phyloP scores from a whole-genome alignment of 345 rosid genomes.

The Brassica juncea region DNA sequence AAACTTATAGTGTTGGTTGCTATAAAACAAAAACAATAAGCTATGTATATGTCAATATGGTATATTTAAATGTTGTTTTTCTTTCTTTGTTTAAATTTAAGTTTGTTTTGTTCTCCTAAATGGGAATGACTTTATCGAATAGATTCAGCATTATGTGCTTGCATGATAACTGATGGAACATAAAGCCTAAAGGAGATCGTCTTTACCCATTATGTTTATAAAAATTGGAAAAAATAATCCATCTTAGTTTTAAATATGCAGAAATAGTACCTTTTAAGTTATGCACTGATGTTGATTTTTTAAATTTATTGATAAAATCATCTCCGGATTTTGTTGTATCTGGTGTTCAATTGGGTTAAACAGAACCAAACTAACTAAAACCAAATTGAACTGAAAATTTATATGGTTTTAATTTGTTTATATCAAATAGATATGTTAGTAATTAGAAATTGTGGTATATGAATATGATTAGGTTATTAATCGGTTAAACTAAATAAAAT shows the following conservation, averaged over 20 bases:
- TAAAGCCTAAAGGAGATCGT: conserved; percentile 30
- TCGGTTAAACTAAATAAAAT: too few relatives aligned
- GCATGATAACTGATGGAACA: conserved; percentile 23
- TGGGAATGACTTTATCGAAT: conserved; percentile 26
- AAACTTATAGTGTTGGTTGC: conserved; percentile 3
- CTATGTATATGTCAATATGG: not conserved
- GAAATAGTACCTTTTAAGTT: not conserved
- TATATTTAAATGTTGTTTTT: conserved; percentile 13
- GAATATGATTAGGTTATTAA: too few relatives aligned
- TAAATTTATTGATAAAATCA: not conserved
- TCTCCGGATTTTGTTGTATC: not conserved
- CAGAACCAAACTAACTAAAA: too few relatives aligned
- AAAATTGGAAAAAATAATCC: not conserved
- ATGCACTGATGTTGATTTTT: not conserved
- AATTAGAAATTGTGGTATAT: too few relatives aligned
- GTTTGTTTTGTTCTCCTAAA: conserved; percentile 20
- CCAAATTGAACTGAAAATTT: too few relatives aligned
- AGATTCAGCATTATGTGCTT: conserved; percentile 26
- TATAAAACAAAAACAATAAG: not conserved
- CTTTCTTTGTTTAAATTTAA: conserved; percentile 10
- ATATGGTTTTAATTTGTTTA: too few relatives aligned
- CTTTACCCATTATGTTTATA: conserved; percentile 7
- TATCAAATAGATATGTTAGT: too few relatives aligned
- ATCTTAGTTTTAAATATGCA: not conserved
- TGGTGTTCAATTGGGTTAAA: too few relatives aligned